phyloP scores from a whole-genome alignment of 441 rosid genomes.

The Eruca vesicaria region DNA sequence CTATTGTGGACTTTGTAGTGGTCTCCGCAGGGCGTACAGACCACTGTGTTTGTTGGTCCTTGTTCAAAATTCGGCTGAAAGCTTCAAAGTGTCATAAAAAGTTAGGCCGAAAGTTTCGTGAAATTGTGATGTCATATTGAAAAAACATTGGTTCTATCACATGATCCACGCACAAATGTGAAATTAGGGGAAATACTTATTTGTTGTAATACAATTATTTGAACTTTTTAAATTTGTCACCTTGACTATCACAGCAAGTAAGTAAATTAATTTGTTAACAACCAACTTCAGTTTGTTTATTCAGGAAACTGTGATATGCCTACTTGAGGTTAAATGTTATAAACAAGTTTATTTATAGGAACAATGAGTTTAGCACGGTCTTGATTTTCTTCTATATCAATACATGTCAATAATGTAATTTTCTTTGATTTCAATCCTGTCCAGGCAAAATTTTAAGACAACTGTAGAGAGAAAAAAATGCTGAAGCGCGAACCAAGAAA shows the following conservation, averaged over 20 bases:
- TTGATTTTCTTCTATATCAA: neutral
- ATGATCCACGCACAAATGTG: slow-evolving; percentile 13
- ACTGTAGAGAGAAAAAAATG: neutral
- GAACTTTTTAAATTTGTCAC: neutral
- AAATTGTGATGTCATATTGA: neutral
- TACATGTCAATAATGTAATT: neutral
- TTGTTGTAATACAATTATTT: neutral
- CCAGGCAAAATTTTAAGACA: neutral
- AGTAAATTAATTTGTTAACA: neutral
- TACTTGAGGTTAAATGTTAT: neutral
- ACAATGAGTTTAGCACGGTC: neutral
- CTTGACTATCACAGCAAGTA: neutral
- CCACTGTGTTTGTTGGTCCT: neutral
- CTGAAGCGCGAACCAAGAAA: neutral
- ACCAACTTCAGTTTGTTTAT: neutral
- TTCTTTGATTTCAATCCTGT: neutral
- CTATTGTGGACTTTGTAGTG: neutral
- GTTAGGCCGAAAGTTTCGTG: slow-evolving; percentile 3
- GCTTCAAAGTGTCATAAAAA: neutral
- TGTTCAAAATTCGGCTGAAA: slow-evolving; percentile 21
- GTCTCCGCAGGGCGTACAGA: neutral
- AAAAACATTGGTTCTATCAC: neutral
- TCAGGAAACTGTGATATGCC: neutral
- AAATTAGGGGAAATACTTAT: neutral
- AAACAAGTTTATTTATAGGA: neutral